Conservation (phyloP, 306 rosid species). For the Psophocarpus tetragonolobus region DNA sequence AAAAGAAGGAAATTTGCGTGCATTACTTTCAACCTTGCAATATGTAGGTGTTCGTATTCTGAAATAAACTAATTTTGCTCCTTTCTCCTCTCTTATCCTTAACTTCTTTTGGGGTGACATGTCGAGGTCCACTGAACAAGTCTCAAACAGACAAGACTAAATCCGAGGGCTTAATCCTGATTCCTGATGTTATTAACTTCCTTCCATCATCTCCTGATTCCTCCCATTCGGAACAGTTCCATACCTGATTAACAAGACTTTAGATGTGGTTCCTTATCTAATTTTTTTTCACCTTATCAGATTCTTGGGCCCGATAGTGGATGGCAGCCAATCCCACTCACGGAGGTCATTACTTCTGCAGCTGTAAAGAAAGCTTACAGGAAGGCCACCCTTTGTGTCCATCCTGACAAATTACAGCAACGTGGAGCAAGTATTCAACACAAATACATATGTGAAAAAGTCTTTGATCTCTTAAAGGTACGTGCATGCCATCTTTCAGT, state of each 20-base stretch:
- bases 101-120: constrained; percentile 25
- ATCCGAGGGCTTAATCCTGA: constrained; percentile 15
- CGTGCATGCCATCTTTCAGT: no score
- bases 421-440: constrained; percentile 90
- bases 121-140: not conserved
- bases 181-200: constrained; percentile 17
- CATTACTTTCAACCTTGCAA: constrained; percentile 96
- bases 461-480: constrained; percentile 95
- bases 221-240: constrained; percentile 13
- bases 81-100: constrained; percentile 7
- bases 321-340: constrained; percentile 91
- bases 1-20: constrained; percentile 98
- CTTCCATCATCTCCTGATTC: not conserved
- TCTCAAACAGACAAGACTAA: constrained; percentile 18
- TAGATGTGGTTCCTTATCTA: constrained; percentile 4
- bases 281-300: constrained; percentile 45
- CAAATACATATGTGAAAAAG: constrained; percentile 91
- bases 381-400: constrained; percentile 94
- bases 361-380: constrained; percentile 95
- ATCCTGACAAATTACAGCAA: constrained; percentile 96
- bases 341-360: constrained; percentile 89
- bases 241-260: not conserved
- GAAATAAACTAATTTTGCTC: not conserved
- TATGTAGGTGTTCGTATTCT: constrained; percentile 67
- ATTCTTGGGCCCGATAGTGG: constrained; percentile 89